phyloP scores from a whole-genome alignment of 352 stramenopile genomes.

The Pythium utonaiense region DNA sequence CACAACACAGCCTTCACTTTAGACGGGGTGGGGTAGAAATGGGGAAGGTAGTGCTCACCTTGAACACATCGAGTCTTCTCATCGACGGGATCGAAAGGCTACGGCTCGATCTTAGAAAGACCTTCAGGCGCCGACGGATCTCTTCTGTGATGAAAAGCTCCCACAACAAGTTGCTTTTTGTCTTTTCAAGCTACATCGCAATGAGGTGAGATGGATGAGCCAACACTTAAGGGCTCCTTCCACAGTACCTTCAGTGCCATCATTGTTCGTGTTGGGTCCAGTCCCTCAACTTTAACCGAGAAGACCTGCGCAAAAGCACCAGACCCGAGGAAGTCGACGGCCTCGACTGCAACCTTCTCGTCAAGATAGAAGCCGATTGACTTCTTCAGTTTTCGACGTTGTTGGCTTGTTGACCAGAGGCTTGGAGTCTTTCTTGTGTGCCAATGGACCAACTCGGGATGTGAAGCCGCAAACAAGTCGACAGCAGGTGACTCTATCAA shows the following conservation, averaged over 20 bases:
- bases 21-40: neutral
- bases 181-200: constrained; percentile 57
- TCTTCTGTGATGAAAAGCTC: constrained; percentile 69
- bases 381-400: constrained; percentile 58
- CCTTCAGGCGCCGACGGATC: constrained; percentile 16
- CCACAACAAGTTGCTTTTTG: constrained; percentile 67
- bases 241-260: constrained; percentile 65
- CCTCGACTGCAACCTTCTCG: constrained; percentile 31
- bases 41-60: constrained; percentile 24
- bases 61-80: constrained; percentile 55
- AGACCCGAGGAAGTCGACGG: constrained; percentile 59
- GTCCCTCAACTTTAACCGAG: constrained; percentile 36
- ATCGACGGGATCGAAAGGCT: constrained; percentile 38
- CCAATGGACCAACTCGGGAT: constrained; percentile 43
- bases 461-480: constrained; percentile 39
- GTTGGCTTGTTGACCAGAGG: constrained; percentile 39
- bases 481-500: constrained; percentile 45
- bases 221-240: neutral
- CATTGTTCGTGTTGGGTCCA: constrained; percentile 18
- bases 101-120: constrained; percentile 14
- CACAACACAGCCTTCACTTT: neutral
- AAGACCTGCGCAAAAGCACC: constrained; percentile 79
- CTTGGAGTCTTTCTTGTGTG: constrained; percentile 45
- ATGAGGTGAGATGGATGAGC: neutral
- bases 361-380: constrained; percentile 36